Evolutionary conservation across 1,139 yeast genomes (phyloP).

Genomic region (Meyerozyma carpophila): DNA sequence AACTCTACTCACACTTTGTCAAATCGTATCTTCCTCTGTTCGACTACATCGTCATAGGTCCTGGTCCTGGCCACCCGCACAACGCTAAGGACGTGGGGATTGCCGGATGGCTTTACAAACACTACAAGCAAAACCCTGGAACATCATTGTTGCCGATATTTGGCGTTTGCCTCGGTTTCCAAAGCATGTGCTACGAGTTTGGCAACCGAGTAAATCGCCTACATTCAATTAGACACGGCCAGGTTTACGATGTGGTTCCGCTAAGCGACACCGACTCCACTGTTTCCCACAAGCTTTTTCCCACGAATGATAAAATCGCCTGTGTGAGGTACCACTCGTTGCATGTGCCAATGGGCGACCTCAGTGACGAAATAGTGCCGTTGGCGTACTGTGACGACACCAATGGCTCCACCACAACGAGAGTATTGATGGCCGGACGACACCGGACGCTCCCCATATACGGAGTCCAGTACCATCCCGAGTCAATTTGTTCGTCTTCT

Average conservation of each 20-base stretch:
- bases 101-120: constrained; percentile 47
- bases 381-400: constrained; percentile 48
- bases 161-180: constrained; percentile 94
- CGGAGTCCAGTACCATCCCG: constrained; percentile 98
- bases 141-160: constrained; percentile 54
- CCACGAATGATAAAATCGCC: constrained; percentile 21
- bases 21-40: constrained; percentile 41
- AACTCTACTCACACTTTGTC: constrained; percentile 30
- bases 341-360: constrained; percentile 39
- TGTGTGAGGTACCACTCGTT: constrained; percentile 90
- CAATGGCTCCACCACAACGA: constrained; percentile 7
- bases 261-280: constrained; percentile 28
- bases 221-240: constrained; percentile 75
- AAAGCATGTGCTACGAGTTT: constrained; percentile 64
- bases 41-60: constrained; percentile 83
- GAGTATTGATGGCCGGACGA: constrained; percentile 75
- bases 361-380: constrained; percentile 37
- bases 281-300: constrained; percentile 14
- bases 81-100: constrained; percentile 66
- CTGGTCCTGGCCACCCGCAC: constrained; percentile 94
- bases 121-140: constrained; percentile 14
- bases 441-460: constrained; percentile 63
- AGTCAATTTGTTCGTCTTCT: constrained; percentile 73
- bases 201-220: constrained; percentile 56
- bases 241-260: constrained; percentile 52